Conservation (phyloP, 495 filamentous ascomycete genomes). For the Neurospora sp. region DNA sequence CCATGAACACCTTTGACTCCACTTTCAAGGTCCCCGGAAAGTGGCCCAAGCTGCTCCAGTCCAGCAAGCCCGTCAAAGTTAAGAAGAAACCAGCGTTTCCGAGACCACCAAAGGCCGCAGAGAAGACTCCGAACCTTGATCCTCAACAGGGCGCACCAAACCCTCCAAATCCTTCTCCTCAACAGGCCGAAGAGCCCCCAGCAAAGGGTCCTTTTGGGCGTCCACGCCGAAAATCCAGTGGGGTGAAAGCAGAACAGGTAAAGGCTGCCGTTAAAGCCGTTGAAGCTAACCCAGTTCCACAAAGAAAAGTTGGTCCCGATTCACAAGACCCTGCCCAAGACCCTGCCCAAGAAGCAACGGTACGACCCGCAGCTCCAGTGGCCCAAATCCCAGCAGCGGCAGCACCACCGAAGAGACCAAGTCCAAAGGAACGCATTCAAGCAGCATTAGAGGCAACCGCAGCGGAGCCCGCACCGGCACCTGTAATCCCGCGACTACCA, state of each 20-base stretch:
- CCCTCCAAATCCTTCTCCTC: neutral
- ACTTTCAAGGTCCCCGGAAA: neutral
- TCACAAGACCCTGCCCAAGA: neutral
- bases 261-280: neutral
- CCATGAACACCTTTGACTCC: neutral
- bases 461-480: neutral
- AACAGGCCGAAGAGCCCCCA: neutral
- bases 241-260: neutral
- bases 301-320: neutral
- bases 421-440: neutral
- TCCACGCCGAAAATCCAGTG: neutral
- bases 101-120: neutral
- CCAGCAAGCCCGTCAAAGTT: neutral
- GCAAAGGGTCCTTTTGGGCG: neutral
- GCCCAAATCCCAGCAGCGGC: neutral
- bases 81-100: neutral
- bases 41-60: neutral
- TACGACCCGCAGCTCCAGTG: neutral
- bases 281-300: neutral
- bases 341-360: neutral
- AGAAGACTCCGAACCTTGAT: neutral
- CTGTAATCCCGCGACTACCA: neutral
- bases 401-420: neutral
- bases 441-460: neutral
- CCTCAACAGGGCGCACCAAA: neutral